Percentiles rank a stretch among this genome's conserved stretches.
phyloP scores from a whole-genome alignment of 441 rosid species.

The Adansonia rubrostipa region DNA sequence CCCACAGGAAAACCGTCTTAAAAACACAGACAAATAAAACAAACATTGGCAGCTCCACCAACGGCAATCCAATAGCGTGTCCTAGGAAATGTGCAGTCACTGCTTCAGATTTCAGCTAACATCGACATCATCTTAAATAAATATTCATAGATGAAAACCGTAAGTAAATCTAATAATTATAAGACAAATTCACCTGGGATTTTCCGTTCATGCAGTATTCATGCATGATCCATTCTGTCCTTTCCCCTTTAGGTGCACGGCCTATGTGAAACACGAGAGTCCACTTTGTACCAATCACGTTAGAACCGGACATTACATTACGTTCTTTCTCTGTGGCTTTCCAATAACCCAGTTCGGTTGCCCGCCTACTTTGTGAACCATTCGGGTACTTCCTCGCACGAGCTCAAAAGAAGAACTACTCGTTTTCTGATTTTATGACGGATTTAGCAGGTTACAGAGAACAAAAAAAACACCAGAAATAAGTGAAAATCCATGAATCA shows the following conservation, averaged over 20 bases:
- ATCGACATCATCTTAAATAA: neutral
- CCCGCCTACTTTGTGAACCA: constrained; percentile 80
- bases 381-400: constrained; percentile 88
- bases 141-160: neutral
- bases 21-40: neutral
- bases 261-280: constrained; percentile 83
- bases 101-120: neutral
- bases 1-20: neutral
- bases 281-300: constrained; percentile 78
- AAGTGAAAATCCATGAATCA: neutral
- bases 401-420: constrained; percentile 87
- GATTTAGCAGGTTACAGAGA: constrained; percentile 51
- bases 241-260: constrained; percentile 93
- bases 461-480: constrained; percentile 21
- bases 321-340: constrained; percentile 95
- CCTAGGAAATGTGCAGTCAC: neutral
- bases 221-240: constrained; percentile 91
- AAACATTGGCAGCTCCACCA: too few relatives aligned
- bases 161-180: neutral
- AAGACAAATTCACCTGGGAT: constrained; percentile 49
- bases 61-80: neutral
- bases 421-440: constrained; percentile 61
- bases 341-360: constrained; percentile 85
- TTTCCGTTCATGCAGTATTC: constrained; percentile 70
- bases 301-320: constrained; percentile 59